phyloP scores from a whole-genome alignment of 2,329 filamentous ascomycete species.

The Dactylellina sp. region DNA sequence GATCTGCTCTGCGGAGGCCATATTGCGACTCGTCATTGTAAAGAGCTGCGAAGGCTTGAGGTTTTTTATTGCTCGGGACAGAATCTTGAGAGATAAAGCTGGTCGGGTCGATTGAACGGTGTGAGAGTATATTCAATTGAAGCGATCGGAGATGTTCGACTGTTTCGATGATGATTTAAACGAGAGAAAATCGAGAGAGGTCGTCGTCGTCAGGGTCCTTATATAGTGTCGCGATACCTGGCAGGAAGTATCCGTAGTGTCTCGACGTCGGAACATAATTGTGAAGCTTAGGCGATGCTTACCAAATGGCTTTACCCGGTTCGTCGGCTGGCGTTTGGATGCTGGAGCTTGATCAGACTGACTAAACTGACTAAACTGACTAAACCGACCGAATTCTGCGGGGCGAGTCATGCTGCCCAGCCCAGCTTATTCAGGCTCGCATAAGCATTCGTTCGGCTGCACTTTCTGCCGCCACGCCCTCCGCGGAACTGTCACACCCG shows the following conservation, averaged over 20 bases:
- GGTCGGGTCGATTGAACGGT: not conserved
- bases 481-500: conserved; percentile 14
- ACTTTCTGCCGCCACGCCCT: not conserved
- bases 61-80: conserved; percentile 27
- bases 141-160: not conserved
- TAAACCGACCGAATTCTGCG: conserved; percentile 19
- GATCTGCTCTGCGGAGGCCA: conserved; percentile 43
- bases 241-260: conserved; percentile 11
- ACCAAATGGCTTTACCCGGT: conserved; percentile 38
- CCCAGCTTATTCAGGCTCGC: conserved; percentile 48
- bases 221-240: conserved; percentile 43
- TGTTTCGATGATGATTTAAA: conserved; percentile 37
- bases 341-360: conserved; percentile 50
- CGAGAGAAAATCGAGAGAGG: conserved; percentile 16
- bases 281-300: conserved; percentile 43
- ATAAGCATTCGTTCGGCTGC: conserved; percentile 36
- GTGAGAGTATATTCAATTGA: conserved; percentile 13
- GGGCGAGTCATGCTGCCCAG: conserved; percentile 1
- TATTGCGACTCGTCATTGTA: conserved; percentile 51
- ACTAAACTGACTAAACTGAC: conserved; percentile 31
- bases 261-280: conserved; percentile 22
- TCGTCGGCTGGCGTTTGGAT: conserved; percentile 21
- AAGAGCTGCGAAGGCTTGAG: conserved; percentile 24
- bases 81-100: conserved; percentile 32
- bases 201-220: conserved; percentile 22